Base-by-base conservation (phyloP, 345 rosid species). In the Eucalyptus sideroxylon region DNA sequence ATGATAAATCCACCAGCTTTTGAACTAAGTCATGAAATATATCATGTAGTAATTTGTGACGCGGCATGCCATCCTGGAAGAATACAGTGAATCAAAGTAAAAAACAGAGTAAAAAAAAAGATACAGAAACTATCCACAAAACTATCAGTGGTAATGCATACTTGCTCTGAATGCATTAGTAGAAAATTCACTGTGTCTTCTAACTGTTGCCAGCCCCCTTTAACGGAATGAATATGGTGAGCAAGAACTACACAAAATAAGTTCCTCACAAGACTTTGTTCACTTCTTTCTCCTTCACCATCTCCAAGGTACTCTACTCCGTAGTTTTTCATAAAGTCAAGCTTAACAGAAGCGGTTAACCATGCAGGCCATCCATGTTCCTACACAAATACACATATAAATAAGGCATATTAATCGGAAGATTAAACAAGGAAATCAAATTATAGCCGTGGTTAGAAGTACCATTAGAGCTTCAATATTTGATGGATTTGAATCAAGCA, bases 191-290 rank as follows among this genome's bases (percentile, higher is more conserved):
- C 93, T 44, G 99, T 96, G 92, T 96, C 99, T 91, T 98, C 99
- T 89, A 98, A 91, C 86, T 93, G 97, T 90, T 96, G 99, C 99
- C 99, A 98, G 90, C 99, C 99, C 89, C 99, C 99, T 95, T 96
- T 97, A 87, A 97, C 94, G 47, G 94, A 95, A 90, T 91, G 92
- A 77, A 96, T 92, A 92, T 94, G 94, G 94, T 97, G 97, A 92
- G 98, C 94, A 90, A 97, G 99, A 91, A 96, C 97, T 90, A 94
- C 92, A 90, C 95, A 96, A 89, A 93, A 97, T 88, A 97, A 89
- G 89, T 94, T 94, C 93, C 96, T 95, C 91, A 94, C 95, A 92
- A 95, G 91, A 87, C 90, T 92, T 90, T 93, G 96, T 92, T 97
- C 99, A 89, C 90, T 93, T 82, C 89, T 86, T 93, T 92, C 94